Conservation (phyloP, 345 rosid species). For the Melaleuca quinquenervia region DNA sequence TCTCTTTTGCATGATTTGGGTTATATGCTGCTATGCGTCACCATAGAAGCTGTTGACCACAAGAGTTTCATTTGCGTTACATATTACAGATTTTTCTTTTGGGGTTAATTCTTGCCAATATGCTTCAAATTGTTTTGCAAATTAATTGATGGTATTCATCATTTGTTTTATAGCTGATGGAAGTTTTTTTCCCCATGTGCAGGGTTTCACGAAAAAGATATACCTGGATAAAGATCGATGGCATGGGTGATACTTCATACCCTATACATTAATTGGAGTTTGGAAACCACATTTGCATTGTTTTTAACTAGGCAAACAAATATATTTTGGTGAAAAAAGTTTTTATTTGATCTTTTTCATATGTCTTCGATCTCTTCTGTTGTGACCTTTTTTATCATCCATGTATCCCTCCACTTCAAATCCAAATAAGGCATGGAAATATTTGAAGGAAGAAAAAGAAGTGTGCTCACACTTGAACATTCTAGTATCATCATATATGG, state of each 20-base stretch:
- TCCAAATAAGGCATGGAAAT: neutral
- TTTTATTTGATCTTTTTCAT: neutral
- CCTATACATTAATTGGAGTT: neutral
- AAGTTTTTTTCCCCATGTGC: constrained; percentile 1
- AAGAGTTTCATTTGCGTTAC: neutral
- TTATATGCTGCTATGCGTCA: neutral
- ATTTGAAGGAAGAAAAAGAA: neutral
- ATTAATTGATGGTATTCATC: neutral
- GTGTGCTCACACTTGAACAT: neutral
- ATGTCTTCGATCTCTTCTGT: neutral
- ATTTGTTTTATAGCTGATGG: neutral
- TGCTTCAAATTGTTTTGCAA: neutral
- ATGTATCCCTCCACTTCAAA: neutral
- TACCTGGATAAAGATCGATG: constrained; percentile 93
- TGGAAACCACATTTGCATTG: neutral
- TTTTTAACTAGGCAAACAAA: neutral
- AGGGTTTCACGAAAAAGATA: constrained; percentile 99
- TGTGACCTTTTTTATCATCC: neutral
- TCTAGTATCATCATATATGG: neutral
- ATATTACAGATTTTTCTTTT: neutral
- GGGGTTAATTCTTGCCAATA: neutral
- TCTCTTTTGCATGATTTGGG: neutral
- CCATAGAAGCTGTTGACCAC: neutral
- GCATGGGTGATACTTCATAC: constrained; percentile 67
- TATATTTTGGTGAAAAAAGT: neutral